These are phyloP conservation scores for Angomonas ambiguus DNA, from an alignment of 208 protist genomes.

Conservation along the genomic window DNA sequence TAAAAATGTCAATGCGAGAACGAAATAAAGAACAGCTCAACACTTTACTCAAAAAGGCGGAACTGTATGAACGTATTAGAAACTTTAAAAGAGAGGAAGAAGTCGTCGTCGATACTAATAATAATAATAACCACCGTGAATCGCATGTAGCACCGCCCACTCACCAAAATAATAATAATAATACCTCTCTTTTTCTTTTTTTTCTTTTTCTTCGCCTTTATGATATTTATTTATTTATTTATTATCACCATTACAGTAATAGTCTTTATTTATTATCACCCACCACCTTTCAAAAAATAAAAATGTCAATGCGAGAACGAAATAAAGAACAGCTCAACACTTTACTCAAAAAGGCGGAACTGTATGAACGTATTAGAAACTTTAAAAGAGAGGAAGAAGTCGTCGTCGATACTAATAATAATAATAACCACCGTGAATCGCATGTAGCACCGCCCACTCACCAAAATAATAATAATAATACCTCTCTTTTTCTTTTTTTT, in stretches of 20 bases:
- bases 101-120: background rate
- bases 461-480: background rate
- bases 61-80: background rate
- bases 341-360: background rate
- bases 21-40: background rate
- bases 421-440: background rate
- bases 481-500: too few species aligned
- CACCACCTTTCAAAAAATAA: too few species aligned
- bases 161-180: background rate
- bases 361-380: background rate
- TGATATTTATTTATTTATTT: too few species aligned
- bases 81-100: background rate
- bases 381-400: background rate
- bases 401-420: background rate
- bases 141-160: background rate
- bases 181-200: background rate
- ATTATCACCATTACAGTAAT: too few species aligned
- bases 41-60: background rate
- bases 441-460: background rate
- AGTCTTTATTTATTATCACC: too few species aligned
- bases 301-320: too few species aligned
- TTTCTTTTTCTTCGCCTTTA: too few species aligned
- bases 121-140: background rate
- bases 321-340: background rate
- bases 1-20: too few species aligned